Evolutionary conservation across 176 grass and related monocot species (phyloP), one percentile per base, ranked within the genome.

Genomic region (Juncus effusus): DNA sequence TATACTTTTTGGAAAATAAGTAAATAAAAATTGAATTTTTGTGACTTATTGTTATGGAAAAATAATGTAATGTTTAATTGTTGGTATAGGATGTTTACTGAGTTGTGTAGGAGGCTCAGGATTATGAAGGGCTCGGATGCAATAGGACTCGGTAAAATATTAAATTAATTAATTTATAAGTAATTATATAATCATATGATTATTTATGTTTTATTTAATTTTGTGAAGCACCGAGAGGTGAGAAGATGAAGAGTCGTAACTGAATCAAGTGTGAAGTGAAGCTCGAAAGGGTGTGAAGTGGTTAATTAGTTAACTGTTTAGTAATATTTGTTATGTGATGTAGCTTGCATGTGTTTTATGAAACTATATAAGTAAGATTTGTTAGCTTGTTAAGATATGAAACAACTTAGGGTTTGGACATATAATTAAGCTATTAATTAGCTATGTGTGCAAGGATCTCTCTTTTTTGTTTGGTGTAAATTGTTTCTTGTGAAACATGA

Each of bases 101-200:
- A 37, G 13, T 72, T 56, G 52, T 72, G 69, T 60, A 72, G 69
- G 58, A 72, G 69, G 13, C 69, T 72, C 19, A 72, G 69, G 69
- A 72, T 72, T 10, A 72, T 72, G 69, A 72, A 72, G 54, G 69
- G 69, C 7, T 72, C 69, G 19, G 69, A 72, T 72, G 69, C 69
- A 9, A 72, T 72, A 19, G 69, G 69, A 72, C 69, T 72, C 58
- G 69, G 69, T 72, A 72, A 47, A 41, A 44, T 40, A 13, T 56
- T 40, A 47, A 13, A 47, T 47, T 47, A 47, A 47, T 47, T 47
- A 6, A 47, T 47, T 9, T 47, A 6, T 9, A 47, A 6, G 9
- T 47, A 47, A 28, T 47, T 47, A 47, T 60, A 47, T 72, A 38
- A 58, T 13, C 58, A 42, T 10, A 10, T 72, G 42, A 58, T 42